Conservation (phyloP, 495 filamentous ascomycete genomes). For the Copromyces sp. region DNA sequence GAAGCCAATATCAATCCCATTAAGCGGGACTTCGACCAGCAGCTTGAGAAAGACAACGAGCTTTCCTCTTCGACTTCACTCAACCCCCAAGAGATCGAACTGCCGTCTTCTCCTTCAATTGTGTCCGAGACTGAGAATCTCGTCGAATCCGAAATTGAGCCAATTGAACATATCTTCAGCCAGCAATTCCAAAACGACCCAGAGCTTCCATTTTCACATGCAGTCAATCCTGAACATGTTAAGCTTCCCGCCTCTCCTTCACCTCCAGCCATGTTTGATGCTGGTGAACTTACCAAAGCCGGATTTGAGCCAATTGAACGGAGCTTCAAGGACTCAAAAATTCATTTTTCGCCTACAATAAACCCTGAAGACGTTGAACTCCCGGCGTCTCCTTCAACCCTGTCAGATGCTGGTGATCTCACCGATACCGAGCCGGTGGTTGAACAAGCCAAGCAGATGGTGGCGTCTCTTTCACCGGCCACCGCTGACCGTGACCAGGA, state of each 20-base stretch:
- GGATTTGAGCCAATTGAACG: background rate
- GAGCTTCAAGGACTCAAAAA: background rate
- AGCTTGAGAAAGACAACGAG: background rate
- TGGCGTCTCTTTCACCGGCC: background rate
- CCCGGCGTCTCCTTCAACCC: background rate
- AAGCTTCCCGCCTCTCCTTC: background rate
- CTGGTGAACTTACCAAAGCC: background rate
- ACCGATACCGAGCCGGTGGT: background rate
- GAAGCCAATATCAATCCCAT: background rate
- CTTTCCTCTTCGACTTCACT: background rate
- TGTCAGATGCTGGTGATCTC: background rate
- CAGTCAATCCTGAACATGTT: background rate
- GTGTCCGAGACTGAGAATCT: too few relatives aligned
- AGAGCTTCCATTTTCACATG: too few relatives aligned
- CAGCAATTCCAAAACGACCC: too few relatives aligned
- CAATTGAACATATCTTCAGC: too few relatives aligned
- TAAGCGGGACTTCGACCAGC: background rate
- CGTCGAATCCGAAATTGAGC: too few relatives aligned
- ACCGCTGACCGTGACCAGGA: background rate
- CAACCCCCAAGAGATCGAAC: background rate
- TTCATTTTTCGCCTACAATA: background rate
- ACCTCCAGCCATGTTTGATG: background rate
- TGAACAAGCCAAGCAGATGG: background rate
- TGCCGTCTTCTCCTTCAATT: background rate
- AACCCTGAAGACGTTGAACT: background rate